Conservation (phyloP, 352 stramenopile genomes). For the Phytophthora fragariaefolia region DNA sequence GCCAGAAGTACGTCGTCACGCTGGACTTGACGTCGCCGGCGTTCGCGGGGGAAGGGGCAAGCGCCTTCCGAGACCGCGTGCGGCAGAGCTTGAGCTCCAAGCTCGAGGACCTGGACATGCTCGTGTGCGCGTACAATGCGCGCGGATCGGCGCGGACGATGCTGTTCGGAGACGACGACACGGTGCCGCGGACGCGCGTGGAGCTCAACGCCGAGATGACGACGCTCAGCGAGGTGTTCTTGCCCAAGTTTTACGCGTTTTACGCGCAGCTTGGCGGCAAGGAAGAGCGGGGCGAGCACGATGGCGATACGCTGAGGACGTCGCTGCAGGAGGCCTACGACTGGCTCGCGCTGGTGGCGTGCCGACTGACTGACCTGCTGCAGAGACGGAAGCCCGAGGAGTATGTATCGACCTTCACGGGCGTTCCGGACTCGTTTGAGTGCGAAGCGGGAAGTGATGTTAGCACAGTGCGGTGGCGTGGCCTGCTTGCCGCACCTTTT, state of each 20-base stretch:
- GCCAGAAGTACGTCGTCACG: constrained; percentile 65
- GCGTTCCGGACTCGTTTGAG: constrained; percentile 45
- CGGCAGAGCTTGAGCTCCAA: constrained; percentile 51
- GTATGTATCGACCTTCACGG: constrained; percentile 83
- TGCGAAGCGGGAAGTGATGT: constrained; percentile 45
- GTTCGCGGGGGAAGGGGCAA: constrained; percentile 35
- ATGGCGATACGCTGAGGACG: constrained; percentile 36
- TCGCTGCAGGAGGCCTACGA: constrained; percentile 69
- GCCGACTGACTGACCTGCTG: constrained; percentile 61
- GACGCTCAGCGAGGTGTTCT: constrained; percentile 50
- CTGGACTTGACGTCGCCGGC: constrained; percentile 63
- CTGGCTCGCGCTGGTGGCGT: constrained; percentile 79
- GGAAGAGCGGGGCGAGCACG: constrained; percentile 9
- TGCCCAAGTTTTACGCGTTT: constrained; percentile 64
- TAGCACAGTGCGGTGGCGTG: constrained; percentile 74
- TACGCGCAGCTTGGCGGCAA: constrained; percentile 32
- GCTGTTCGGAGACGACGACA: constrained; percentile 74
- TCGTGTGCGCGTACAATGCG: constrained; percentile 78
- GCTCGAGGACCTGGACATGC: constrained; percentile 68
- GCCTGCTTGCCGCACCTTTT: constrained; percentile 68
- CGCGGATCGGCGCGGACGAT: constrained; percentile 67
- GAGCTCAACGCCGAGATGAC: constrained; percentile 63
- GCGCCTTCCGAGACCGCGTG: constrained; percentile 47
- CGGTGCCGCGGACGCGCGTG: constrained; percentile 61
- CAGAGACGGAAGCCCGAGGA: constrained; percentile 60